phyloP scores from a whole-genome alignment of 1,284 basidiomycete genomes.

The Leccinum solheimii region DNA sequence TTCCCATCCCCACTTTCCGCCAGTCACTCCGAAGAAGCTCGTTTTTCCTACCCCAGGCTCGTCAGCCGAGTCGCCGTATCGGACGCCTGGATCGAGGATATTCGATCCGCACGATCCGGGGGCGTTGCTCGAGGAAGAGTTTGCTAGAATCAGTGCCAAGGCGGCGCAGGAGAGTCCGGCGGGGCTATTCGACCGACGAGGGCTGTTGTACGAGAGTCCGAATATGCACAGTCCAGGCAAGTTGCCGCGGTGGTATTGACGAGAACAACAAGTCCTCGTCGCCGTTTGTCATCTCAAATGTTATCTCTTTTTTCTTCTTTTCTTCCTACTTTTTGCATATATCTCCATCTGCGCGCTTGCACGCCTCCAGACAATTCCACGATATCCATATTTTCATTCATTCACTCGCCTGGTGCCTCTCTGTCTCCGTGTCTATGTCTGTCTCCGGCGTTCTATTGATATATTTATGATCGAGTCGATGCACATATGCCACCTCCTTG shows the following conservation, averaged over 20 bases:
- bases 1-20: conserved; percentile 36
- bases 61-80: conserved; percentile 50
- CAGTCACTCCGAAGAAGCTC: conserved; percentile 59
- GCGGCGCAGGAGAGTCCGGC: conserved; percentile 53
- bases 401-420: neutral
- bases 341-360: neutral
- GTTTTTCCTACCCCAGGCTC: conserved; percentile 41
- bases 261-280: neutral
- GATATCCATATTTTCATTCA: neutral
- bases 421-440: neutral
- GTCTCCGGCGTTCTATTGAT: neutral
- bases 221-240: conserved; percentile 46
- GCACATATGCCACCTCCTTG: neutral
- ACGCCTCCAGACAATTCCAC: neutral
- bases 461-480: neutral
- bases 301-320: neutral
- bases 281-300: neutral
- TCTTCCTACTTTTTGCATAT: neutral
- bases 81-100: conserved; percentile 56
- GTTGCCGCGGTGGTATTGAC: conserved; percentile 52
- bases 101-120: conserved; percentile 70
- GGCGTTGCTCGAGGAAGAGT: conserved; percentile 62
- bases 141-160: conserved; percentile 48
- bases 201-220: conserved; percentile 63
- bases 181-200: conserved; percentile 53